Evolutionary conservation across 768 basidiomycete species (phyloP), one percentile per base, ranked within the genome.

Genomic region (Boletus subcaerulescens): DNA sequence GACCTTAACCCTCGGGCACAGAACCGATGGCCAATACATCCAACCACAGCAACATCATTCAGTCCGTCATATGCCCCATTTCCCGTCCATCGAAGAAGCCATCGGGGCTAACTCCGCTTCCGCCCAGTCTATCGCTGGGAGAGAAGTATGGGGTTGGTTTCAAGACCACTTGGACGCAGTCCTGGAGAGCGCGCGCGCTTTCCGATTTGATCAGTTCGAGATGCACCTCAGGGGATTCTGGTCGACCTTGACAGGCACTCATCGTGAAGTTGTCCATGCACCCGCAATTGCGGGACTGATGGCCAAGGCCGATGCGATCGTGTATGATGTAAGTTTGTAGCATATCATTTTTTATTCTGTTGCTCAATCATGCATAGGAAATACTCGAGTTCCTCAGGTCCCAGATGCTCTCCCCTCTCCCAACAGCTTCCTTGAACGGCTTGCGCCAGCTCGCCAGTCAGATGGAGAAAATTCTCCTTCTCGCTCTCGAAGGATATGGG

Each of bases 81-180:
- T 93, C 73, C 92, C 92, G 3, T 85, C 83, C 45, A 89, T 93
- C 59, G 91, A 91, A 57, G 91, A 93, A 72, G 90, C 90, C 20
- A 81, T 92, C 38, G 87, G 86, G 45, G 77, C 82, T 26, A 85
- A 77, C 63, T 87, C 87, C 12, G 81, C 85, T n/a, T 82, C 89
- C 44, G 77, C 89, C 29, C 87, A 93, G 61, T 82, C 84, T 51
- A 79, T 91, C 20, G 86, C 86, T 56, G 92, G 89, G 29, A 83
- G 89, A 60, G 90, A 91, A 70, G 89, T 92, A 7, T 96, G 93
- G 93, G 80, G 78, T 31, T 91, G 90, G 86, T 96, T 96, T 77
- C 87, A 90, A 70, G 88, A 92, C 53, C 93, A 96, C 75, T 77
- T 93, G 57, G 91, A 95, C 71, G 76, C 86, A 1, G 77, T 95